Base-by-base conservation (phyloP, 192 early-diverging fungal genomes). In the Haplosporangium gracile region DNA sequence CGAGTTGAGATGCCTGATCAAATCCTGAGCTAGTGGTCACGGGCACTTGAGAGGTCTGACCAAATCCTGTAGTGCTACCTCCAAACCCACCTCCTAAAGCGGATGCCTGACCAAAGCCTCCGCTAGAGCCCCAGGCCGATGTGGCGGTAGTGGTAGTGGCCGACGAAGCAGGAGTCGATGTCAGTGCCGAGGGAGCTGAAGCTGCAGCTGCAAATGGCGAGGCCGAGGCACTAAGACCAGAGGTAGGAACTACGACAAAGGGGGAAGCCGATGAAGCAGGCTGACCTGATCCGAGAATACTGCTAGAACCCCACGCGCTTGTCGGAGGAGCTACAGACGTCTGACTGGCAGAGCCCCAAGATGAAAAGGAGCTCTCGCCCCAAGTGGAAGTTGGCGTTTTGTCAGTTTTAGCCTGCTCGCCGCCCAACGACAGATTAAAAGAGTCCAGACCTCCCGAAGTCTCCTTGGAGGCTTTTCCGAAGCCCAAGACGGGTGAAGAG, bases 401-500 rank as follows among this genome's bases (percentile, higher is more conserved):
- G 29, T 80, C 75, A 1, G 74, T 29, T 49, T 65, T 45, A 32
- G 77, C n/a, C 29, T 63, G n/a, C n/a, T 73, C 68, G 16, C 75
- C 60, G 2, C 84, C 84, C 15, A 86, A 43, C 5, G 78, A 80
- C 60, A 86, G 63, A 29, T 57, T 81, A 43, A 86, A 86, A 20
- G 84, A 86, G 22, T 86, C 79, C 34, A 86, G 63, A 42, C 75
- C 78, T 15, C 83, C 74, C 42, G 43, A 20, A 7, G 22, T 53
- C 24, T 24, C 65, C 70, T 77, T 77, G 38, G 79, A 36, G n/a
- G 39, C 2, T 18, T 72, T 49, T 32, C 69, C 75, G 63, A 86
- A 80, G 24, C 76, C 71, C 5, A 65, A 20, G 1, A 72, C 13
- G 13, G 55, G 57, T 2, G 84, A 22, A 29, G 77, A 45, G 24